phyloP scores from a whole-genome alignment of 805 yeast genomes.

The Saccharomycopsis microspora region DNA sequence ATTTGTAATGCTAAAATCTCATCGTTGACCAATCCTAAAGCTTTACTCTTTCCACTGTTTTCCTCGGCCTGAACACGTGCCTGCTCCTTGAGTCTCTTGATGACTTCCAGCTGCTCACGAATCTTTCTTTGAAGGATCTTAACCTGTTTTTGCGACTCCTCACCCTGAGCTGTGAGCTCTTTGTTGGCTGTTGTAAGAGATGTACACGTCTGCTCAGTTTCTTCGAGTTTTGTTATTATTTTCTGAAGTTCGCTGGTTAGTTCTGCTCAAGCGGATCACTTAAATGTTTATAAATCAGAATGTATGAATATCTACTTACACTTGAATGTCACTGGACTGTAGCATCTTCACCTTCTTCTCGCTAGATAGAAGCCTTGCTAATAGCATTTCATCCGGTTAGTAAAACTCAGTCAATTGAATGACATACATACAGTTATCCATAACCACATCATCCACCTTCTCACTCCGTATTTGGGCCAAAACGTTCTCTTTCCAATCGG shows the following conservation, averaged over 20 bases:
- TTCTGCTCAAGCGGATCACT: background rate
- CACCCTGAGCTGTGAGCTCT: conserved; percentile 13
- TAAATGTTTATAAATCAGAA: background rate
- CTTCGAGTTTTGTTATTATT: background rate
- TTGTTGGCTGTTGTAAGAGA: conserved; percentile 14
- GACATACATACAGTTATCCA: too few relatives aligned
- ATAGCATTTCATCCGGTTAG: background rate
- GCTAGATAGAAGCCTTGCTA: conserved; percentile 5
- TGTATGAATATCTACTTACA: conserved; percentile 4
- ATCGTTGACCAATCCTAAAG: conserved; percentile 52
- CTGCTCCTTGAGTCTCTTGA: conserved; percentile 21
- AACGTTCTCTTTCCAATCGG: too few relatives aligned
- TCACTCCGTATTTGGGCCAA: too few relatives aligned
- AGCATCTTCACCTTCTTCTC: conserved; percentile 12
- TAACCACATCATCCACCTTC: too few relatives aligned
- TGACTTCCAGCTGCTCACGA: conserved; percentile 20
- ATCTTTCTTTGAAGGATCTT: conserved; percentile 20
- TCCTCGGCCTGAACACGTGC: conserved; percentile 21
- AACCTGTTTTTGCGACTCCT: conserved; percentile 18
- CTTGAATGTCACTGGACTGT: conserved; percentile 9
- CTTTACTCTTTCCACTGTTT: conserved; percentile 35
- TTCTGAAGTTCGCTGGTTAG: conserved; percentile 13
- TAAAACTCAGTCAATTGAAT: too few relatives aligned
- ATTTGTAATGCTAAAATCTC: conserved; percentile 53
- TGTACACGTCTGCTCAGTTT: background rate